Evolutionary conservation across 441 rosid genomes (phyloP).

Genomic region (Pelargonium cotyledonis): DNA sequence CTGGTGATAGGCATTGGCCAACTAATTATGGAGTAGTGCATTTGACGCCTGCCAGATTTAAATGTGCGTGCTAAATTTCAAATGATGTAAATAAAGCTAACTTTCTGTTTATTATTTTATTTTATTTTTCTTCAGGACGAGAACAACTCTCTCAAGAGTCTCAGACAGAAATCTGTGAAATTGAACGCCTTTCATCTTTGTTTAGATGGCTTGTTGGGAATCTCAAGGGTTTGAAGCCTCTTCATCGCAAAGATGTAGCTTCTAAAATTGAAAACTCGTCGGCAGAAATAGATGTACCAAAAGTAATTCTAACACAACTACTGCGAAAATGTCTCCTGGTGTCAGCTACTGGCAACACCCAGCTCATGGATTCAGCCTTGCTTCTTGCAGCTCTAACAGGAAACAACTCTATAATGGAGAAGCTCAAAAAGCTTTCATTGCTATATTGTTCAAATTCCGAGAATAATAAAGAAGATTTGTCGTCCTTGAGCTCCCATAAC

Average conservation of each 20-base stretch:
- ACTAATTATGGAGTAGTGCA: background rate
- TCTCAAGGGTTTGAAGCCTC: conserved; percentile 43
- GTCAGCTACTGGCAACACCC: conserved; percentile 38
- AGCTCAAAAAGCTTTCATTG: conserved; percentile 40
- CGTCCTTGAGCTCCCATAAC: conserved; percentile 9
- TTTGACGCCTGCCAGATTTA: background rate
- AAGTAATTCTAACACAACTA: conserved; percentile 40
- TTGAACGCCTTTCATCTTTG: conserved; percentile 45
- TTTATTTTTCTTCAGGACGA: conserved; percentile 23
- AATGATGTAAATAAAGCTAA: background rate
- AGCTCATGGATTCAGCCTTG: conserved; percentile 47
- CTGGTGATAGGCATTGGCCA: background rate
- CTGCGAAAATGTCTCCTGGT: conserved; percentile 50
- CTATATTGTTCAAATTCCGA: conserved; percentile 23
- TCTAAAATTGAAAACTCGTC: conserved; percentile 26
- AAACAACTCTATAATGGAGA: conserved; percentile 34
- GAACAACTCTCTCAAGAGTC: conserved; percentile 25
- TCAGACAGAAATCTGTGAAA: conserved; percentile 27
- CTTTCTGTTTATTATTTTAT: background rate
- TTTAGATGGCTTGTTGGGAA: conserved; percentile 67
- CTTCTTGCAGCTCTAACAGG: conserved; percentile 45
- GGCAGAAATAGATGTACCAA: conserved; percentile 29
- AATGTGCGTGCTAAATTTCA: background rate
- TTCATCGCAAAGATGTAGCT: conserved; percentile 25
- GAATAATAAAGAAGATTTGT: conserved; percentile 19